Evolutionary conservation across 441 rosid species (phyloP), one percentile per base, ranked within the genome.

Genomic region (Pelargonium cotyledonis): DNA sequence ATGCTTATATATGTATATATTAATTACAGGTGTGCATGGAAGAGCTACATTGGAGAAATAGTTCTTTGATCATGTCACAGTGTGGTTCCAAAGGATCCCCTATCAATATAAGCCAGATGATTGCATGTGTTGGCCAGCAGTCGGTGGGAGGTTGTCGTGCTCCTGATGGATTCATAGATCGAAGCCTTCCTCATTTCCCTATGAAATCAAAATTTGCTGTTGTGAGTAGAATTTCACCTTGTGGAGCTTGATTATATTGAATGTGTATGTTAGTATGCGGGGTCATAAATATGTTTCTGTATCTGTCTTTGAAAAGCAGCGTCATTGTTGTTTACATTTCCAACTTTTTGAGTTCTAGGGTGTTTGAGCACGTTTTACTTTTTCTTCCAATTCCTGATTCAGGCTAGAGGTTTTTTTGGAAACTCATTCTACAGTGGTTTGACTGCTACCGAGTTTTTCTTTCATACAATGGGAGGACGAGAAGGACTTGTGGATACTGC

Each of bases 401-500:
- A 95, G 99, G 99, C 98, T 71, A 95, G 92, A 84, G 99, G 99
- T 73, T 95, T 95, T 85, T 98, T 95, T 81, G 92, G 95, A 73
- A 92, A 92, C 79, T 95, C 99, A 43, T 95, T 95, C 87, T 95
- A 95, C 74, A 88, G 90, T 69, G 99, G 99, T 73, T 83, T 95
- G 83, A 77, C 87, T 1, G 96, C 98, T 73, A 90, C 99, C 10
- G 99, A 95, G 80, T 95, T 95, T 83, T 95, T 95, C 88, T 95
- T 95, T 78, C 99, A 95, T 79, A 95, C 99, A 46, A 95, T 95
- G 97, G 97, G 88, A 73, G 99, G 98, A 55, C 86, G 99, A 78
- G 99, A 95, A 82, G 99, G 99, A 70, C 96, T 95, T 61, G 97
- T 90, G 75, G 99, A 95, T 79, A 95, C 99, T 14, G 98, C 98